Base-by-base conservation (phyloP, 805 yeast genomes). In the Isabelozyma gotoi region DNA sequence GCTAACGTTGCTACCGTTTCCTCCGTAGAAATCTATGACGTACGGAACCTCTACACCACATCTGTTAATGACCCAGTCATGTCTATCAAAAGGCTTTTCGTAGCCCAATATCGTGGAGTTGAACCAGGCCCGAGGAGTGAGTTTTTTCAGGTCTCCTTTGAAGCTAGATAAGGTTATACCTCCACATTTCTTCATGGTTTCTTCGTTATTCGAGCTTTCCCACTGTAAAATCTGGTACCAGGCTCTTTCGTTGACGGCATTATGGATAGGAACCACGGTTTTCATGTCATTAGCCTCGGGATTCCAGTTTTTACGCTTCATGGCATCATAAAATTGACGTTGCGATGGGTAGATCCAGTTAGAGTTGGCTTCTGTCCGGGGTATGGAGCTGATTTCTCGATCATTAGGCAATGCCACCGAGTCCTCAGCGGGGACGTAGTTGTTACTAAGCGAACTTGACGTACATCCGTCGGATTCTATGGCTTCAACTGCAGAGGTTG, bases 271-370 rank as follows among this genome's bases (percentile, higher is more conserved):
- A 3, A 92, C 96, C 14, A 92, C 88, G 1, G 92, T 80, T 49
- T 80, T 71, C 99, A 92, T 92, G 58, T 91, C 97, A 6, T 67
- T 62, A 0, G 85, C 85, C 8, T 80, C 69, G 1, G 98, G 97
- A 41, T 82, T 76, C 90, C 96, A 88, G 44, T 88, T 79, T 58
- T 92, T 92, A 39, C 98, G 78, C 52, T 80, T 73, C 98, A 92
- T 94, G 7, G 97, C 97, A 45, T 89, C 94, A 62, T 73, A 92
- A 59, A 92, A 92, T 71, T 92, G 97, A 60, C 88, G 87, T 61
- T 92, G 96, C 3, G 96, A 88, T 7, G 99, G 99, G 60, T 92
- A 92, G 1, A 92, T 76, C 99, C 99, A 92, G 67, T 91, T 86
- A 0, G 74, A 54, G 12, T 73, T 73, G 14, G 63, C 51, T 1